phyloP scores from a whole-genome alignment of 495 filamentous ascomycete species.

The Aspergillus coremiiformis region DNA sequence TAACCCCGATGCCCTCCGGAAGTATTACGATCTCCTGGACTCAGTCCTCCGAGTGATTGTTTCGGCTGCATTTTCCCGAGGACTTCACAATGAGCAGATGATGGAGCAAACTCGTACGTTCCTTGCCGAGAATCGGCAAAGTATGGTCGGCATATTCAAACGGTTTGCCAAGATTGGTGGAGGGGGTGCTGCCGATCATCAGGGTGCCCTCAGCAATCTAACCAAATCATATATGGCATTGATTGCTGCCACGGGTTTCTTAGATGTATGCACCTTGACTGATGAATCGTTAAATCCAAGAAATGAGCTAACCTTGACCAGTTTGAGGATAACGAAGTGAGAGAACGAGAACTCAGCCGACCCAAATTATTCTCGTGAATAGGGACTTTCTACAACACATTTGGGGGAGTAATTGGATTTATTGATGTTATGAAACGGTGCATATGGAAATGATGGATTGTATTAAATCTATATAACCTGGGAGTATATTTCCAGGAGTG shows the following conservation, averaged over 20 bases:
- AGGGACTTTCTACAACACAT: not conserved
- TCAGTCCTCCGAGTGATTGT: conserved; percentile 77
- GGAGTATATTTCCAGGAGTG: no score
- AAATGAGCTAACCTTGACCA: conserved; percentile 6
- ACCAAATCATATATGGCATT: conserved; percentile 55
- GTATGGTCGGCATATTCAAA: conserved; percentile 88
- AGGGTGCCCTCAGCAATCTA: conserved; percentile 41
- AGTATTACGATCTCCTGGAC: conserved; percentile 76
- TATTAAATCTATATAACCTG: not conserved
- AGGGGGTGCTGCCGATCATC: conserved; percentile 29
- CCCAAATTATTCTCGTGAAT: conserved; percentile 35
- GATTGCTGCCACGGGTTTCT: conserved; percentile 51
- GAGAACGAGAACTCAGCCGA: conserved; percentile 26
- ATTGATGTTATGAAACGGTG: conserved; percentile 11
- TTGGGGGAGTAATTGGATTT: conserved; percentile 3
- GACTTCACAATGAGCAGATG: conserved; percentile 69
- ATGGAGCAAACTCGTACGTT: conserved; percentile 68
- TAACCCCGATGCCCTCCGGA: conserved; percentile 61
- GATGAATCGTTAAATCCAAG: not conserved
- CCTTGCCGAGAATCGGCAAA: conserved; percentile 66
- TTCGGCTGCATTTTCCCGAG: conserved; percentile 67
- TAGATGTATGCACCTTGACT: conserved; percentile 43
- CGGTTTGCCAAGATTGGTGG: conserved; percentile 72
- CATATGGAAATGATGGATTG: conserved; percentile 5
- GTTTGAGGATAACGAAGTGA: conserved; percentile 38